Percentiles rank a stretch among this genome's conserved stretches.
Evolutionary conservation across 768 basidiomycete species (phyloP).

Genomic region (Porphyrellus cyaneotinctus): DNA sequence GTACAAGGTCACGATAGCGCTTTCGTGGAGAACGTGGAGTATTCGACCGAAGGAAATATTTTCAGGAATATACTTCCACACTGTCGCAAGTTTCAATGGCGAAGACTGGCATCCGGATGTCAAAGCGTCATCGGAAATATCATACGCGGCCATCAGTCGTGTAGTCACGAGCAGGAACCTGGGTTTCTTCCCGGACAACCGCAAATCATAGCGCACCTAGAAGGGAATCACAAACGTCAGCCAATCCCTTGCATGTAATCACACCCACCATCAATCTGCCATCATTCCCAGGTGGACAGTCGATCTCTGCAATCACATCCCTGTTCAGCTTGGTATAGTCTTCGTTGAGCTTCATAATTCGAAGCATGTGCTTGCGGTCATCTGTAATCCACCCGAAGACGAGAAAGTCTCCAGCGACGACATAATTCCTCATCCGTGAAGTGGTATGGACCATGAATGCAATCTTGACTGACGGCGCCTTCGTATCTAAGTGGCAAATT

Average conservation of each 20-base stretch:
- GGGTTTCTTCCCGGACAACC: constrained; percentile 25
- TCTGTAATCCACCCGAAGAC: constrained; percentile 30
- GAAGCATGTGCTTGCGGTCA: constrained; percentile 27
- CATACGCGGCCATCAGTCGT: constrained; percentile 28
- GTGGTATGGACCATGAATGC: constrained; percentile 24
- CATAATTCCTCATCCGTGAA: constrained; percentile 23
- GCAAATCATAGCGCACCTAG: constrained; percentile 29
- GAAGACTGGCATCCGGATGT: constrained; percentile 7
- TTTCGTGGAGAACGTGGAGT: constrained; percentile 26
- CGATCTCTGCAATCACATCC: constrained; percentile 25
- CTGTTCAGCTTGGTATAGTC: constrained; percentile 20
- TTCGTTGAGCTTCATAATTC: constrained; percentile 28
- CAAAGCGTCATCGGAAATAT: constrained; percentile 21
- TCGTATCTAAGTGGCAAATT: constrained; percentile 26
- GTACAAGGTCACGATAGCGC: constrained; percentile 25
- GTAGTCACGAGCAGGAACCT: constrained; percentile 24
- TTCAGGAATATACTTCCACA: constrained; percentile 22
- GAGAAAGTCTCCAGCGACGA: constrained; percentile 22
- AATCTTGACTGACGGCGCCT: constrained; percentile 24
- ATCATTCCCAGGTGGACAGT: constrained; percentile 26
- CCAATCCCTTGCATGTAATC: not conserved
- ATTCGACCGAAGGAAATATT: constrained; percentile 26
- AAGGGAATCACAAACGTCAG: not conserved
- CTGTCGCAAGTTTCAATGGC: constrained; percentile 6
- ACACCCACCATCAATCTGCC: constrained; percentile 26